Evolutionary conservation across 2,329 filamentous ascomycete species (phyloP).

Genomic region (Phyllosticta citrichinensis): DNA sequence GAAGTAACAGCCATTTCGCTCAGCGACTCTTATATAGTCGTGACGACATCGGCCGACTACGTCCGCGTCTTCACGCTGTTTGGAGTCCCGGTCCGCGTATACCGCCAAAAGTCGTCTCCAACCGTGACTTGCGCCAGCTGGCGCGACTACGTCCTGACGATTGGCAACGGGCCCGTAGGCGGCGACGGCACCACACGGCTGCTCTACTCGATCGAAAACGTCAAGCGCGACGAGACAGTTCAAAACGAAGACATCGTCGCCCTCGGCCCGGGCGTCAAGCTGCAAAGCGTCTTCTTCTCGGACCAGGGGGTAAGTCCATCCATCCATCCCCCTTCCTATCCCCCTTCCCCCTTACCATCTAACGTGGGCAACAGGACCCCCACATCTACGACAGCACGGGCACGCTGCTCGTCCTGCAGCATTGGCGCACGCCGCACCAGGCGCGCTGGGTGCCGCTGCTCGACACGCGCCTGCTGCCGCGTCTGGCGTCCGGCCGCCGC

Average conservation of each 20-base stretch:
- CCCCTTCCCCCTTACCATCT: not conserved
- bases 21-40: conserved; percentile 82
- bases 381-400: conserved; percentile 94
- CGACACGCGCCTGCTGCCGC: conserved; percentile 74
- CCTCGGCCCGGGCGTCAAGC: conserved; percentile 59
- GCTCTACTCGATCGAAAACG: conserved; percentile 86
- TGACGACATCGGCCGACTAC: conserved; percentile 78
- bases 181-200: conserved; percentile 69
- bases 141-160: conserved; percentile 91
- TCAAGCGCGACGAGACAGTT: conserved; percentile 86
- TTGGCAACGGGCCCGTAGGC: conserved; percentile 82
- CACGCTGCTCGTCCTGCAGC: conserved; percentile 74
- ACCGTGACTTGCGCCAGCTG: conserved; percentile 90
- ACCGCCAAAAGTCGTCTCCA: conserved; percentile 81
- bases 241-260: conserved; percentile 91
- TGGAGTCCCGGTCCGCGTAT: conserved; percentile 79
- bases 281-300: conserved; percentile 85
- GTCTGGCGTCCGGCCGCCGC: conserved; percentile 75
- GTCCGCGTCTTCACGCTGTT: conserved; percentile 89
- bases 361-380: conserved; percentile 53
- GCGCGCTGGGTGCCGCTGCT: conserved; percentile 87
- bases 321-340: not conserved
- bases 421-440: conserved; percentile 79
- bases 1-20: conserved; percentile 79
- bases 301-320: conserved; percentile 63